phyloP scores from a whole-genome alignment of 2,329 filamentous ascomycete species.

The Fusarium domesticum region DNA sequence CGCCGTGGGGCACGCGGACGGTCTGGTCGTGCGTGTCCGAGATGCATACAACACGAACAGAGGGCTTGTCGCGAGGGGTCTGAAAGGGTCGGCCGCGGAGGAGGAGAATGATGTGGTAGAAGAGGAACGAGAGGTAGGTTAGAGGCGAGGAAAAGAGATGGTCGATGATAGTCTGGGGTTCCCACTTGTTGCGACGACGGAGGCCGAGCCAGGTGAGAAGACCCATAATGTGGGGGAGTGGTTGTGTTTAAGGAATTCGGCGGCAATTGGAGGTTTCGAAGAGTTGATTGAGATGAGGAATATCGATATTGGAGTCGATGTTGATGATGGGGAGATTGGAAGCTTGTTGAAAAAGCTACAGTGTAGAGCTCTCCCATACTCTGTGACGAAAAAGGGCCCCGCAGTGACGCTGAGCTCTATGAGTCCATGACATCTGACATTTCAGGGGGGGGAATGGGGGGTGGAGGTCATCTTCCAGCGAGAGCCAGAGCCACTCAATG shows the following conservation, averaged over 20 bases:
- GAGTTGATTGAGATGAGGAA: neutral
- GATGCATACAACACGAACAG: conserved; percentile 78
- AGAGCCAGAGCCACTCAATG: no score
- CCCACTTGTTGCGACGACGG: conserved; percentile 47
- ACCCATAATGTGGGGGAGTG: conserved; percentile 37
- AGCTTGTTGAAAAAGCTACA: neutral
- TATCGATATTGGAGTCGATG: neutral
- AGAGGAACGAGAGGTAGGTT: conserved; percentile 56
- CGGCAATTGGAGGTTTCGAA: neutral
- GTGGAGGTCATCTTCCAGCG: no score
- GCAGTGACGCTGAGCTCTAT: neutral
- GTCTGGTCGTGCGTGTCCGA: conserved; percentile 80
- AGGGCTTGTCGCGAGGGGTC: conserved; percentile 51
- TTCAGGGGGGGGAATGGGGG: no score
- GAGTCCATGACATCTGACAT: no score
- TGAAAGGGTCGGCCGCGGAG: conserved; percentile 65
- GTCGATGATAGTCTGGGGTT: conserved; percentile 54
- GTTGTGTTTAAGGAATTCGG: neutral
- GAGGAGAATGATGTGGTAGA: conserved; percentile 63
- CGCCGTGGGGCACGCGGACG: conserved; percentile 65
- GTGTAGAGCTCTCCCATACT: no score
- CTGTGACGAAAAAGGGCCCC: no score
- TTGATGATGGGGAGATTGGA: conserved; percentile 2
- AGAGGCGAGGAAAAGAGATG: conserved; percentile 67
- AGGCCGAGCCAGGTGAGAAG: conserved; percentile 46